A percentile compares a stretch with the other conserved stretches of the same genome.
Evolutionary conservation across 768 basidiomycete species (phyloP).

Genomic region (Wakefieldia striispora): DNA sequence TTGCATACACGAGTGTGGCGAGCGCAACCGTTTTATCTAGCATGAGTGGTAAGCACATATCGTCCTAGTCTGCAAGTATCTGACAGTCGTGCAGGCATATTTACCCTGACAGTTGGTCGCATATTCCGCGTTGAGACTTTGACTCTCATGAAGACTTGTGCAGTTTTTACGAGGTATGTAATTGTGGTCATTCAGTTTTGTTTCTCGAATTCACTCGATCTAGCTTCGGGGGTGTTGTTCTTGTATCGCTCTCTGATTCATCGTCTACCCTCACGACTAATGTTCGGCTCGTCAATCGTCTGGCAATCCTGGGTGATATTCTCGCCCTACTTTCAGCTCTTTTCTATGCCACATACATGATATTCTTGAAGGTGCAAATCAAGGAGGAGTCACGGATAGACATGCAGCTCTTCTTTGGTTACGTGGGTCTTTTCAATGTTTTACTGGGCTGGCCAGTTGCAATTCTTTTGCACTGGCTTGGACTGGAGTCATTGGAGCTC

Average conservation of each 20-base stretch:
- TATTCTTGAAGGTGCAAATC: conserved; percentile 85
- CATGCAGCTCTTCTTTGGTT: conserved; percentile 95
- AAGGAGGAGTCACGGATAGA: conserved; percentile 78
- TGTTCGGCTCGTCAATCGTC: conserved; percentile 16
- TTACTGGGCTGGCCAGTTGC: conserved; percentile 74
- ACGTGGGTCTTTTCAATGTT: conserved; percentile 87
- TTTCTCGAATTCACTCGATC: conserved; percentile 8
- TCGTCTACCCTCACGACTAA: conserved; percentile 20
- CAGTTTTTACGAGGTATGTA: conserved; percentile 75
- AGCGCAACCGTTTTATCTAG: conserved; percentile 88
- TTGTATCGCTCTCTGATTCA: conserved; percentile 90
- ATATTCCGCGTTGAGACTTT: conserved; percentile 79
- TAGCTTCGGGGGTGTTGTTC: conserved; percentile 78
- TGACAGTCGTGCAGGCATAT: conserved; percentile 64
- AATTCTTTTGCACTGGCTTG: conserved; percentile 68
- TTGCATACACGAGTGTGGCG: conserved; percentile 90
- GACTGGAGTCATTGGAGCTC: conserved; percentile 70
- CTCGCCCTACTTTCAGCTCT: conserved; percentile 85
- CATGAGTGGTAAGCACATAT: conserved; percentile 69
- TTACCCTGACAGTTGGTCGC: conserved; percentile 83
- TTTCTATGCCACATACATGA: conserved; percentile 87
- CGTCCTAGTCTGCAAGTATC: not conserved
- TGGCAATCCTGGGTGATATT: conserved; percentile 62
- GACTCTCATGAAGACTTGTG: conserved; percentile 66
- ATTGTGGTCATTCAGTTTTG: not conserved